Evolutionary conservation across 129 eudicot species (phyloP), one percentile per base, ranked within the genome.

Genomic region (Erigeron canadensis): DNA sequence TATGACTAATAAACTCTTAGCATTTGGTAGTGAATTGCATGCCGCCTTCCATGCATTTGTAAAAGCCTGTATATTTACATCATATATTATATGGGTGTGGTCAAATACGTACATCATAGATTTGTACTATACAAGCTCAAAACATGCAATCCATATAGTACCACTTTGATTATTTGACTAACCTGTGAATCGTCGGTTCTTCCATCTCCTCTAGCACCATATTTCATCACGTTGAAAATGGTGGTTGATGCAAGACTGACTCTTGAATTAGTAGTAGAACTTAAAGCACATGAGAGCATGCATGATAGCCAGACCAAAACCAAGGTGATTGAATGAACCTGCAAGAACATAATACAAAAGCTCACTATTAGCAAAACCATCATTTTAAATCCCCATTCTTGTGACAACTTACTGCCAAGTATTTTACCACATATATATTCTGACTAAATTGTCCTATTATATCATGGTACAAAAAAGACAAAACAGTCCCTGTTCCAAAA

Each of bases 191-290:
- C 95, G 63, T 88, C 83, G 34, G 78, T 78, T 71, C 23, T 83
- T 72, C 95, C 95, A 8, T 88, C 70, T 61, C 90, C 95, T 62
- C 62, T 69, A 10, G 95, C 90, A 15, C 88, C 90, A 78, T 74
- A 88, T 38, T 40, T 60, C 76, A 83, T 39, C 48, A 88, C 95
- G 70, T 83, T 77, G 54, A 78, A 88, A 65, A 72, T 59, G 63
- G 68, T 45, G 51, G 74, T 78, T 41, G 82, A 78, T 71, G 40
- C 73, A 28, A 78, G 82, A 45, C 21, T 71, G 61, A 71, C n/a
- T 64, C 41, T 78, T 50, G 67, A 1, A 21, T 19, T 12, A 46
- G 44, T 55, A 19, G 63, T 42, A 43, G 72, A 43, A 54, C 72
- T 39, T 38, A 47, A 59, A 45, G 60, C 60, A 54, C 60, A 71